These are phyloP conservation scores for Auricularia cornea DNA, from an alignment of 768 basidiomycete species.

Conservation along the genomic window DNA sequence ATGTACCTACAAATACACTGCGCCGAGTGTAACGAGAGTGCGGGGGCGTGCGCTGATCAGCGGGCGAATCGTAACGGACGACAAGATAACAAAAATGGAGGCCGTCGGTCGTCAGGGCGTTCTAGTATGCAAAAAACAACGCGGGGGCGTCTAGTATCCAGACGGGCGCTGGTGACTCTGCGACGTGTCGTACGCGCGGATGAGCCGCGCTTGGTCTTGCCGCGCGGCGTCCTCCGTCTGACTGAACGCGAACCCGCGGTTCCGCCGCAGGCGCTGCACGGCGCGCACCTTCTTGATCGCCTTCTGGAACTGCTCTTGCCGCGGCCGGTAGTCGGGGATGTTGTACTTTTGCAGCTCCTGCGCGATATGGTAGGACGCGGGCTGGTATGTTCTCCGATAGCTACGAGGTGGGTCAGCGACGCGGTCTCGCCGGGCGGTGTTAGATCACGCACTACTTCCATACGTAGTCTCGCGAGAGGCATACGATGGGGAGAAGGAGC, in stretches of 20 bases:
- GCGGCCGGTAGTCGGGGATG: slow-evolving; percentile 89
- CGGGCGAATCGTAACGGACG: background rate
- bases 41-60: background rate
- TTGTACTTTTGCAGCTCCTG: slow-evolving; percentile 99
- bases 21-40: background rate
- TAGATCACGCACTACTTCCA: slow-evolving; percentile 86
- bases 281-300: slow-evolving; percentile 99
- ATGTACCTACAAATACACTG: background rate
- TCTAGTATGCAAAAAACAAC: too few relatives aligned
- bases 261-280: slow-evolving; percentile 91
- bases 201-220: slow-evolving; percentile 79
- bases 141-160: slow-evolving; percentile 45
- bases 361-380: slow-evolving; percentile 93
- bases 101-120: too few relatives aligned
- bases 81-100: background rate
- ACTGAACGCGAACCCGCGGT: slow-evolving; percentile 96
- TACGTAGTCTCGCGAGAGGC: slow-evolving; percentile 78
- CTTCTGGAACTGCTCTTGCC: slow-evolving; percentile 97
- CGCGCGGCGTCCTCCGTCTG: slow-evolving; percentile 82
- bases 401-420: slow-evolving; percentile 30
- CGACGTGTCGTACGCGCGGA: slow-evolving; percentile 83
- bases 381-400: slow-evolving; percentile 84
- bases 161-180: slow-evolving; percentile 62
- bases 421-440: background rate
- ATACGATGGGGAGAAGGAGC: slow-evolving; percentile 73